phyloP scores from a whole-genome alignment of 495 filamentous ascomycete genomes.

The Neurospora tetrasperma region DNA sequence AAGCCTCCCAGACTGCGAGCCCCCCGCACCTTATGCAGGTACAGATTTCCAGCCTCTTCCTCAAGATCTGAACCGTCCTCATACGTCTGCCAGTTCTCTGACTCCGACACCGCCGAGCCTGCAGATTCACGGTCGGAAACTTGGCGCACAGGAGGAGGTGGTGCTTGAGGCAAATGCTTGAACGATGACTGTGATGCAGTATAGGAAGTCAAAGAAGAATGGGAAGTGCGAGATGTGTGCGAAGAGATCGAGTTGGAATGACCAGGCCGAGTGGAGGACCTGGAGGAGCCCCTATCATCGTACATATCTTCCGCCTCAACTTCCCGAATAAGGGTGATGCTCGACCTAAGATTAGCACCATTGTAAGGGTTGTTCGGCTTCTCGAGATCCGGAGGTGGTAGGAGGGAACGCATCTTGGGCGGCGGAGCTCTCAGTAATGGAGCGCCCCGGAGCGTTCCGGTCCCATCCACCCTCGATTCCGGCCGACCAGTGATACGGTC shows the following conservation, averaged over 20 bases:
- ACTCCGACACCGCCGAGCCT: slow-evolving; percentile 59
- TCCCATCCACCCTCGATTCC: slow-evolving; percentile 30
- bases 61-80: slow-evolving; percentile 70
- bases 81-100: slow-evolving; percentile 95
- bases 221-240: slow-evolving; percentile 21
- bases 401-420: slow-evolving; percentile 79
- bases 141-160: slow-evolving; percentile 38
- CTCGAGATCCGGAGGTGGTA: slow-evolving; percentile 52
- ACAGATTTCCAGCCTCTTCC: slow-evolving; percentile 58
- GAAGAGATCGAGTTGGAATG: slow-evolving; percentile 12
- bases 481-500: slow-evolving; percentile 30
- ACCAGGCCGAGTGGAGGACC: slow-evolving; percentile 3
- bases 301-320: slow-evolving; percentile 79
- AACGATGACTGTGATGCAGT: not conserved
- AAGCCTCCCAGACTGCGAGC: slow-evolving; percentile 33
- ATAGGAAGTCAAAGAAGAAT: slow-evolving; percentile 11
- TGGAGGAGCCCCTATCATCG: slow-evolving; percentile 44
- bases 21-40: slow-evolving; percentile 65
- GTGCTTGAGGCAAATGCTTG: slow-evolving; percentile 17
- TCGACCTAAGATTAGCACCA: slow-evolving; percentile 54
- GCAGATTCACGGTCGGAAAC: slow-evolving; percentile 62
- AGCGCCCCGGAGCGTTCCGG: slow-evolving; percentile 28
- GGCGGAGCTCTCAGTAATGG: slow-evolving; percentile 55
- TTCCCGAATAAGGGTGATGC: slow-evolving; percentile 51
- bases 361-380: slow-evolving; percentile 53